These are phyloP conservation scores for Aspergillus awamori DNA, from an alignment of 2,329 filamentous ascomycete species.

Conservation along the genomic window DNA sequence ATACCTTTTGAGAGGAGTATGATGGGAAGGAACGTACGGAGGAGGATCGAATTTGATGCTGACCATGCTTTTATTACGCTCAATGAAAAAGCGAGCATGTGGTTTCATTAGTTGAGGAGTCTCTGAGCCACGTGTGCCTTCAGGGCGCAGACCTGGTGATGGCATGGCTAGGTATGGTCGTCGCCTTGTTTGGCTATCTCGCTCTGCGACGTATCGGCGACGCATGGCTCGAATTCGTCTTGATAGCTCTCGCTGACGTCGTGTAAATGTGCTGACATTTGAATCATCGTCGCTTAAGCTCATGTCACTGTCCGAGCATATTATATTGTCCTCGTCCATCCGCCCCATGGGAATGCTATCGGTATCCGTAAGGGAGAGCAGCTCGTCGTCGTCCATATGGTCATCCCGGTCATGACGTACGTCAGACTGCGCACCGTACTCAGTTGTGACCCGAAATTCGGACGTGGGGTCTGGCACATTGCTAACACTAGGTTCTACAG, in stretches of 20 bases:
- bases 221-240: conserved; percentile 29
- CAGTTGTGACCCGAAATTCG: conserved; percentile 41
- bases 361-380: conserved; percentile 28
- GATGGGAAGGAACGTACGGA: conserved; percentile 35
- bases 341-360: conserved; percentile 28
- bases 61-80: conserved; percentile 79
- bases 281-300: conserved; percentile 35
- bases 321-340: conserved; percentile 35
- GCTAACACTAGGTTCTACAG: conserved; percentile 13
- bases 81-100: conserved; percentile 81
- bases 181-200: conserved; percentile 24
- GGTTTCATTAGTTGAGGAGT: conserved; percentile 62
- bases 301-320: conserved; percentile 36
- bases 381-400: conserved; percentile 37
- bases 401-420: conserved; percentile 10
- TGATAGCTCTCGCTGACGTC: conserved; percentile 31
- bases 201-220: conserved; percentile 21
- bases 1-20: background rate
- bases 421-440: conserved; percentile 42
- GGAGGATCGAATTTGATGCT: conserved; percentile 71
- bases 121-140: conserved; percentile 9
- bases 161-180: conserved; percentile 22
- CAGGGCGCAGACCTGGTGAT: conserved; percentile 13
- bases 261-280: conserved; percentile 25
- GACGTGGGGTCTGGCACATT: conserved; percentile 24